A percentile compares a stretch with the other conserved stretches of the same genome.
Conservation (phyloP, 192 early-diverging fungal genomes). For the Coemansia sp. region DNA sequence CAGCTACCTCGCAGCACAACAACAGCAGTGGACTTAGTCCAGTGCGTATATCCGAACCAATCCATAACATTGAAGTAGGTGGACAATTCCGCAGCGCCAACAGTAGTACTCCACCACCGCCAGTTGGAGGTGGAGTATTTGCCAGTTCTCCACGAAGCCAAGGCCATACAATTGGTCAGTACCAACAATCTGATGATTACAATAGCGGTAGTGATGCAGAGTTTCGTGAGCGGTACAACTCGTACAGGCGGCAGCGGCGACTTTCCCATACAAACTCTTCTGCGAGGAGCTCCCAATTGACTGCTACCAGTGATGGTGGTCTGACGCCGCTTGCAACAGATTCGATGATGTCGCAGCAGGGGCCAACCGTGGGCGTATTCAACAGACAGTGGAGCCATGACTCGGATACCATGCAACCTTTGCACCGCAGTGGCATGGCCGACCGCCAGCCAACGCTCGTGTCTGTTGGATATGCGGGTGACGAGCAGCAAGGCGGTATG, state of each 20-base stretch:
- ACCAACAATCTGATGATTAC: not conserved
- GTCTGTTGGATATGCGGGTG: not conserved
- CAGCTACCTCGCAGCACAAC: conserved; percentile 5
- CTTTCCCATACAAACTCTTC: conserved; percentile 41
- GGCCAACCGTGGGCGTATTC: conserved; percentile 10
- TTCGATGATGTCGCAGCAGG: not conserved
- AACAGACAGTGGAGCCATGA: conserved; percentile 35
- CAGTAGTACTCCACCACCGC: conserved; percentile 16
- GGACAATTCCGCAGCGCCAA: conserved; percentile 12
- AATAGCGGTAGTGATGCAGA: conserved; percentile 26
- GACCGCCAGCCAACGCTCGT: not conserved
- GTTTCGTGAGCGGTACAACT: conserved; percentile 46
- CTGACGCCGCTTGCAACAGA: not conserved
- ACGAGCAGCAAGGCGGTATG: conserved; percentile 3
- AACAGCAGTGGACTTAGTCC: conserved; percentile 27
- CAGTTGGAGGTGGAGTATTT: not conserved
- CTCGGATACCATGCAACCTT: conserved; percentile 12
- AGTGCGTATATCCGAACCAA: conserved; percentile 47
- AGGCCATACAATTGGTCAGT: not conserved
- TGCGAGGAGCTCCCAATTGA: conserved; percentile 40
- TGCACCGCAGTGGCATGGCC: not conserved
- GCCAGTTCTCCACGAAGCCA: not conserved
- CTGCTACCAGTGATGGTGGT: conserved; percentile 35
- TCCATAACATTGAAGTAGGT: conserved; percentile 37
- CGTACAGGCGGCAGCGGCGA: conserved; percentile 48